These are phyloP conservation scores for Xylaria multiplex DNA, from an alignment of 2,329 filamentous ascomycete species.

Conservation along the genomic window DNA sequence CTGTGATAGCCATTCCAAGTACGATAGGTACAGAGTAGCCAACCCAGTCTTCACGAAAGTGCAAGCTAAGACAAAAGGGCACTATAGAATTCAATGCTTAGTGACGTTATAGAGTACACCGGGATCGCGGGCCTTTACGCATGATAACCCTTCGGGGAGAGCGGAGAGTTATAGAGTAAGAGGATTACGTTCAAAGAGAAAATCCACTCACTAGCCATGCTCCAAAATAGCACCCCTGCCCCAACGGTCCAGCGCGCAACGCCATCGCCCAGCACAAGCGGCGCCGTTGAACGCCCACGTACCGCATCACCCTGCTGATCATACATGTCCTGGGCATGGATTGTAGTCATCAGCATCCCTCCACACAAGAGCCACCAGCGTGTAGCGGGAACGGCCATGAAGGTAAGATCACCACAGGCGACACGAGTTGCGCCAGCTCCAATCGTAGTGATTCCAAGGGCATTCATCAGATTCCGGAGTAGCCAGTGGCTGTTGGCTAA, in stretches of 20 bases:
- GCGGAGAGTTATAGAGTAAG: background rate
- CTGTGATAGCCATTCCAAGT: constrained; percentile 11
- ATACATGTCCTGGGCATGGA: constrained; percentile 28
- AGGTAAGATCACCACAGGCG: constrained; percentile 14
- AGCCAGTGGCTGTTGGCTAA: constrained; percentile 21
- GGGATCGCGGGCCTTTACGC: background rate
- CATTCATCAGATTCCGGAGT: constrained; percentile 25
- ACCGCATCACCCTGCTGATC: constrained; percentile 27
- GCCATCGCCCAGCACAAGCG: constrained; percentile 22
- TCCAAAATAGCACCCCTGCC: constrained; percentile 24
- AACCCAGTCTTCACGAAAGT: constrained; percentile 16
- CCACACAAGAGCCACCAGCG: constrained; percentile 24
- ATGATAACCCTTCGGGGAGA: background rate
- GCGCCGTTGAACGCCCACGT: constrained; percentile 23
- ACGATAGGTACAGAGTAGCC: constrained; percentile 10
- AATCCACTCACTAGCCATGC: constrained; percentile 21
- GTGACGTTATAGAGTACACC: background rate
- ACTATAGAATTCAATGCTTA: constrained; percentile 9
- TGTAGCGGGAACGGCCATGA: constrained; percentile 15
- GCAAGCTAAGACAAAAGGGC: constrained; percentile 14
- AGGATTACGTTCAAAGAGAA: background rate
- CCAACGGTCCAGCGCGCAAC: constrained; percentile 21
- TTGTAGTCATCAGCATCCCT: constrained; percentile 26
- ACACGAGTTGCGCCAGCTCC: constrained; percentile 22
- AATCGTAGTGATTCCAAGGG: constrained; percentile 21